Evolutionary conservation across 1,284 basidiomycete species (phyloP), one percentile per base, ranked within the genome.

Genomic region (Spongiforma sp.): DNA sequence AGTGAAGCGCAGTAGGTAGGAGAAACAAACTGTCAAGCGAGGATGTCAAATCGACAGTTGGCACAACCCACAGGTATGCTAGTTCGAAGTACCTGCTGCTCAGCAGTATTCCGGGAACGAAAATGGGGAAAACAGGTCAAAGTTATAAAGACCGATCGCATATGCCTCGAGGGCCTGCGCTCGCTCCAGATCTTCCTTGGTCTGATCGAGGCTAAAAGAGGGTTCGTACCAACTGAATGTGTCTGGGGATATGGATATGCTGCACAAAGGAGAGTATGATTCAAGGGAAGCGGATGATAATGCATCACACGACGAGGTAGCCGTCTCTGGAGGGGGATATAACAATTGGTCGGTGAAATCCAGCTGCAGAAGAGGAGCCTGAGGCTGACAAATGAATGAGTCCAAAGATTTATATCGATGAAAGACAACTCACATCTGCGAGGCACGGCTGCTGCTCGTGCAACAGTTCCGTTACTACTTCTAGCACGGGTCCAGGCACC

Each of bases 81-180:
- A n/a, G n/a, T n/a, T n/a, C n/a, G n/a, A n/a, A n/a, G n/a, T n/a
- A n/a, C n/a, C 34, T 6, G 34, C 17, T 19, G 48, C 19, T 69
- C 60, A 69, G 39, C 54, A 69, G 37, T 71, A 63, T 26, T 71
- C 70, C 26, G 69, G 63, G 21, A 72, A 73, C 12, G 62, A 12
- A 43, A 67, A 64, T 1, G 70, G 60, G 5, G 82, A 78, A 55
- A 73, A 65, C 9, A 73, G 26, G 52, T 76, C 69, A 15, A 69
- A 65, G 28, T 72, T 64, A 28, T 75, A 66, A 26, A 77, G 64
- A 37, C 73, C 76, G 10, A 75, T 71, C 14, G 72, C 65, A 60
- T 77, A 75, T 14, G 71, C 72, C 46, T 76, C 73, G 34, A 77
- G 75, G 24, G 72, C 73, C 52, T 69, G 72, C 1, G 66, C 65